Evolutionary conservation across 1,139 yeast species (phyloP).

Genomic region (Sugiyamaella grinbergsii): DNA sequence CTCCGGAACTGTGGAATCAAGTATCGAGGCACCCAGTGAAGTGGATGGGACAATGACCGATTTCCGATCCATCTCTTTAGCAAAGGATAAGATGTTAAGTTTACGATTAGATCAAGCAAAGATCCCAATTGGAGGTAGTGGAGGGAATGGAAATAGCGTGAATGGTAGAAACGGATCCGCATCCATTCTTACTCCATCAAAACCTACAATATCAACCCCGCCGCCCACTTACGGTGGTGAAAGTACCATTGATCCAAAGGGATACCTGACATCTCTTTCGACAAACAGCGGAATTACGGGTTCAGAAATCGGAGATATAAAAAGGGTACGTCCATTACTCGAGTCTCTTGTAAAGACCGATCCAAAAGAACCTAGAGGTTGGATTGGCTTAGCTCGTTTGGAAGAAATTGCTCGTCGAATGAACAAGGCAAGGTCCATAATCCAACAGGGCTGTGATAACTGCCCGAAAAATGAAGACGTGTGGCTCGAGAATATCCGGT

Average conservation of each 20-base stretch:
- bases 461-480: conserved; percentile 70
- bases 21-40: conserved; percentile 42
- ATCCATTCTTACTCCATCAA: conserved; percentile 11
- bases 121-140: conserved; percentile 17
- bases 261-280: conserved; percentile 47
- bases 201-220: neutral
- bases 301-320: conserved; percentile 53
- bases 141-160: neutral
- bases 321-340: conserved; percentile 61
- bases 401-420: conserved; percentile 68
- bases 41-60: conserved; percentile 45
- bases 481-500: conserved; percentile 79
- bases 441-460: conserved; percentile 69
- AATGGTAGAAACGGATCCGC: conserved; percentile 7
- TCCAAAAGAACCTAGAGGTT: conserved; percentile 73
- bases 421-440: conserved; percentile 59
- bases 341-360: conserved; percentile 69
- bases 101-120: conserved; percentile 49
- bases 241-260: conserved; percentile 42
- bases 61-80: conserved; percentile 53
- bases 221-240: conserved; percentile 15
- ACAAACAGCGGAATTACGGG: conserved; percentile 25
- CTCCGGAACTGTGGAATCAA: conserved; percentile 41
- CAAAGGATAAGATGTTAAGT: conserved; percentile 56
- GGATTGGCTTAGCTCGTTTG: conserved; percentile 85